Percentiles rank a stretch among this genome's conserved stretches.
phyloP scores from a whole-genome alignment of 108 stramenopile species.

The Schizochytrium sp. region DNA sequence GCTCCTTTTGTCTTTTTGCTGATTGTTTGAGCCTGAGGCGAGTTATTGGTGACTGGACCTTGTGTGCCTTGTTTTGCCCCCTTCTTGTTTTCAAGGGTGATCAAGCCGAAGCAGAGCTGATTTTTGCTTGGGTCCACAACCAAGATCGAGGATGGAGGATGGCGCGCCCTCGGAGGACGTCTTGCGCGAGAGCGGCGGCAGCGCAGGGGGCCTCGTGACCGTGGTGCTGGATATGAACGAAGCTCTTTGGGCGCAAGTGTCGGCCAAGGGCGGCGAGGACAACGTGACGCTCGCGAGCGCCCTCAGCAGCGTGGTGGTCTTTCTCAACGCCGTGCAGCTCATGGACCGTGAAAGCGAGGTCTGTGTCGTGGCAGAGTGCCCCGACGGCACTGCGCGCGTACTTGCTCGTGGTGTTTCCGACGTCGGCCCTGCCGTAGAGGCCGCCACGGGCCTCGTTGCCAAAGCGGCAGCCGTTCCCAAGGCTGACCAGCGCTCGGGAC shows the following conservation, averaged over 20 bases:
- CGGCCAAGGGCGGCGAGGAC: neutral
- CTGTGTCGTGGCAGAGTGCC: neutral
- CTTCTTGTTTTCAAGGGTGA: no score
- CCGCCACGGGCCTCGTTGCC: neutral
- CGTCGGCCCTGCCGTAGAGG: neutral
- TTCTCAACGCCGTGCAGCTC: slow-evolving; percentile 9
- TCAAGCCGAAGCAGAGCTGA: no score
- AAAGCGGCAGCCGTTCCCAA: neutral
- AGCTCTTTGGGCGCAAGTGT: neutral
- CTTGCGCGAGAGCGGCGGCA: neutral
- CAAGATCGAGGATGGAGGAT: neutral
- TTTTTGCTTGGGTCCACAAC: no score
- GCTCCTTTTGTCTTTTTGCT: no score
- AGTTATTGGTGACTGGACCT: no score
- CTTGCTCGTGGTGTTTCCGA: neutral
- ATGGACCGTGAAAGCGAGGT: slow-evolving; percentile 3
- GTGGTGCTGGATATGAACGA: slow-evolving; percentile 2
- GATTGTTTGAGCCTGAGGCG: no score
- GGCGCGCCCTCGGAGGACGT: neutral
- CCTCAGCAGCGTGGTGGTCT: neutral
- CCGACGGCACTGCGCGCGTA: neutral
- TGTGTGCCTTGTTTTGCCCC: no score
- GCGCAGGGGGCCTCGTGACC: neutral
- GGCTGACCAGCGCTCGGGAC: neutral
- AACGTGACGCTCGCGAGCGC: neutral